These are phyloP conservation scores for Cryoendolithus antarcticus DNA, from an alignment of 2,329 filamentous ascomycete species.

Conservation along the genomic window DNA sequence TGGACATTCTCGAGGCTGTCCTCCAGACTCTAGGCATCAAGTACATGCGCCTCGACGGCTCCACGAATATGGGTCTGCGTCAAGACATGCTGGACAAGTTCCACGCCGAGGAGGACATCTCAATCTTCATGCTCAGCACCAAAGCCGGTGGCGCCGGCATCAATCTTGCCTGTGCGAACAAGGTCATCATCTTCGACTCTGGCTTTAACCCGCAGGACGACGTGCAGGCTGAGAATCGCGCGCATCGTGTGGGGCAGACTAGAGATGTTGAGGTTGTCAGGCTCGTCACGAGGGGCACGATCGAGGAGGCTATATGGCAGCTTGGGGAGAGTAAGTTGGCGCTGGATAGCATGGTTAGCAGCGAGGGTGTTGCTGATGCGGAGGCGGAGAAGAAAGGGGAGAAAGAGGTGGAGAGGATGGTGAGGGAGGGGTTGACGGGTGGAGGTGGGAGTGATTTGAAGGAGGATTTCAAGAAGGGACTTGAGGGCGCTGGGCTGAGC, in stretches of 20 bases:
- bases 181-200: conserved; percentile 93
- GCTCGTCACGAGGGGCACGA: conserved; percentile 66
- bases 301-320: conserved; percentile 87
- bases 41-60: conserved; percentile 79
- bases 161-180: conserved; percentile 90
- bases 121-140: conserved; percentile 85
- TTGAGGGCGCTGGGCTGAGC: conserved; percentile 31
- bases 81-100: conserved; percentile 85
- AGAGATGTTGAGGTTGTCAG: conserved; percentile 82
- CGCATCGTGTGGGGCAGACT: conserved; percentile 86
- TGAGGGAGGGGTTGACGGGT: conserved; percentile 16
- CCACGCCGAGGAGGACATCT: conserved; percentile 60
- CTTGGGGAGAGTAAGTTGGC: conserved; percentile 88
- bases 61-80: conserved; percentile 67
- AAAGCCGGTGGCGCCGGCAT: conserved; percentile 94
- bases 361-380: conserved; percentile 34
- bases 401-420: conserved; percentile 28
- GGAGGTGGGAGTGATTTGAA: conserved; percentile 23
- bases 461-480: conserved; percentile 27
- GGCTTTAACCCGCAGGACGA: conserved; percentile 98
- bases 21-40: conserved; percentile 59
- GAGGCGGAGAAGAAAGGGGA: conserved; percentile 30
- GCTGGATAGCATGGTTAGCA: conserved; percentile 63
- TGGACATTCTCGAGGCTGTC: conserved; percentile 79
- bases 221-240: conserved; percentile 94